Base-by-base conservation (phyloP, 495 filamentous ascomycete genomes). In the Pyrenula aspistea region DNA sequence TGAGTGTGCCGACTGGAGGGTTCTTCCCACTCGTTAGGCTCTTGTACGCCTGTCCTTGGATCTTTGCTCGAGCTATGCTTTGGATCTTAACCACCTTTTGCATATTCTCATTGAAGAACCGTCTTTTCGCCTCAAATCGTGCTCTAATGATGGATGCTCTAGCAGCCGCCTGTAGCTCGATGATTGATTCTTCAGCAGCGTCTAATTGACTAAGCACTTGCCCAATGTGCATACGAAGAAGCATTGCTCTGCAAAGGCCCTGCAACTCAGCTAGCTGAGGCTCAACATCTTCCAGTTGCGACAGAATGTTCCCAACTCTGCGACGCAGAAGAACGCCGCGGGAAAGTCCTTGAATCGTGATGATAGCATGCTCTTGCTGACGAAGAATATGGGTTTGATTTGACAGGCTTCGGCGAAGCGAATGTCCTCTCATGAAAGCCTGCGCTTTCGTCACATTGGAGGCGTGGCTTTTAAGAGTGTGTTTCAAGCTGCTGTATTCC, bases 41-140 rank as follows among this genome's bases (percentile, higher is more conserved):
- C 77, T 95, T 96, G 75, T 98, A 98, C 1, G 94, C 94, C 69
- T 97, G 89, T 4, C 93, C 93, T 71, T 97, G 94, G 53, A 96
- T 87, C 60, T 89, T 89, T 22, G 82, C 93, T 56, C 93, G 81
- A 53, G 97, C 85, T 60, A 96, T 96, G 66, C 93, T 97, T 68
- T 98, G 93, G 55, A 96, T 86, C 70, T 98, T 98, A 71, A 98
- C 85, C 20, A 98, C 94, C 73, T 93, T 97, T 62, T 95, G 84
- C 94, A 98, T 98, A 62, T 98, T 98, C 69, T 92, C 83, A 55
- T 85, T 83, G 72, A 91, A 98, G 71, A 89, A 91, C 12, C 81
- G 83, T 60, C 87, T 83, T 75, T 95, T 93, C 63, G 90, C 88
- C 49, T 79, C 83, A 62, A 95, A 98, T 25, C 76, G 77, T 22